These are phyloP conservation scores for Cladosporium velox DNA, from an alignment of 2,329 filamentous ascomycete genomes.

Conservation along the genomic window DNA sequence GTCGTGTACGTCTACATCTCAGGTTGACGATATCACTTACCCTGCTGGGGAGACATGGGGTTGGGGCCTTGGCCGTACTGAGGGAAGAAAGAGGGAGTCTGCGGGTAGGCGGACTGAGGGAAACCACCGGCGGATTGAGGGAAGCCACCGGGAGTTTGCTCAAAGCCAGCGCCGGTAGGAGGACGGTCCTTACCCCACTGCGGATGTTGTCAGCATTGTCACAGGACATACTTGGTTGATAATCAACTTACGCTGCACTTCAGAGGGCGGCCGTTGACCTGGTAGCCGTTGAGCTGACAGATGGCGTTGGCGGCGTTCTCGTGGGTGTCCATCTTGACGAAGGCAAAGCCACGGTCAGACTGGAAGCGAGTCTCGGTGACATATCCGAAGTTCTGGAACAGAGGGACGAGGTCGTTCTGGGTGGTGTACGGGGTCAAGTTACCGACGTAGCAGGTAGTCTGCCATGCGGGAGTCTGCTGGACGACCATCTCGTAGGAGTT, in stretches of 20 bases:
- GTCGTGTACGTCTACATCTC: constrained; percentile 13
- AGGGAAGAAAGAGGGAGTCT: constrained; percentile 80
- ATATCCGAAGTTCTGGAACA: constrained; percentile 98
- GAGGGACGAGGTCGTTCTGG: constrained; percentile 91
- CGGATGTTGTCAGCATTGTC: constrained; percentile 33
- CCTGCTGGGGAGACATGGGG: constrained; percentile 58
- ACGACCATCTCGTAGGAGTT: constrained; percentile 98
- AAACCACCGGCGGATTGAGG: constrained; percentile 65
- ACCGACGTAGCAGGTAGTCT: constrained; percentile 97
- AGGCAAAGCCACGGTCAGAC: constrained; percentile 94
- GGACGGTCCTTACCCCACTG: constrained; percentile 99
- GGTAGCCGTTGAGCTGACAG: constrained; percentile 96
- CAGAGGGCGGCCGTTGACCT: constrained; percentile 91
- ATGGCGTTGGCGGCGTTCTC: constrained; percentile 99
- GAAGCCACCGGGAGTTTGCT: constrained; percentile 72
- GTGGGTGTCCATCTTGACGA: constrained; percentile 98
- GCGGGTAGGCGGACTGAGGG: constrained; percentile 52
- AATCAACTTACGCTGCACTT: constrained; percentile 92
- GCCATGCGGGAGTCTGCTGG: constrained; percentile 92
- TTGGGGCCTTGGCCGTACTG: constrained; percentile 77
- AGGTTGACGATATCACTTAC: constrained; percentile 19
- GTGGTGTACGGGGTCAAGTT: constrained; percentile 98
- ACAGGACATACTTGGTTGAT: background rate
- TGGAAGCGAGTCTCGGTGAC: constrained; percentile 98
- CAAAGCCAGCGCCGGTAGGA: constrained; percentile 59